Percentiles rank a stretch among this genome's conserved stretches.
Conservation (phyloP, 2,329 filamentous ascomycete species). For the Fusarium chlamydosporum region DNA sequence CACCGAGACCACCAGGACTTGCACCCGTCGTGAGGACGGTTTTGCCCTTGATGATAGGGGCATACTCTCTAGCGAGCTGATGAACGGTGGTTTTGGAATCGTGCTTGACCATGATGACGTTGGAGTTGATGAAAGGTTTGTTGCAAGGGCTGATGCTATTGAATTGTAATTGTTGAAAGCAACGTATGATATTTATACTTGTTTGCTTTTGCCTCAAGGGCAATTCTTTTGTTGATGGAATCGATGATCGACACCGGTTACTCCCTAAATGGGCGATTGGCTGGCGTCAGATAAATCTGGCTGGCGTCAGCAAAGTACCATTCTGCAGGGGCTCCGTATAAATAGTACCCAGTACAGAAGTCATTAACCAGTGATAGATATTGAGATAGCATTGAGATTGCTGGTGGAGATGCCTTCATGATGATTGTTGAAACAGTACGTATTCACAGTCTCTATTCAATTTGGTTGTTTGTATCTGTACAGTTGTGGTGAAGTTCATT, state of each 20-base stretch:
- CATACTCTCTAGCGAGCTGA: conserved; percentile 19
- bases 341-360: neutral
- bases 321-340: neutral
- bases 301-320: conserved; percentile 9
- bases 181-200: neutral
- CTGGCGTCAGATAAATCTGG: conserved; percentile 12
- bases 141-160: too few relatives aligned
- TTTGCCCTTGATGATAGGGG: conserved; percentile 14
- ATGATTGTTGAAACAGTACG: too few relatives aligned
- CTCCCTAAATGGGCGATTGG: neutral
- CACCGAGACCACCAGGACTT: conserved; percentile 21
- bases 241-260: neutral
- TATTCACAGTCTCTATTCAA: too few relatives aligned
- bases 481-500: too few relatives aligned
- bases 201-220: neutral
- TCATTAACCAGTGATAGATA: neutral
- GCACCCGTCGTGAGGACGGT: conserved; percentile 20
- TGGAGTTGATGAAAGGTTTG: neutral
- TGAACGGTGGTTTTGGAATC: conserved; percentile 7
- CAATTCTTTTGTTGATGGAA: neutral
- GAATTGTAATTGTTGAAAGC: neutral
- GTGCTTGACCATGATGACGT: conserved; percentile 12
- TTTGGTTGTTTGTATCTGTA: too few relatives aligned
- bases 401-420: too few relatives aligned
- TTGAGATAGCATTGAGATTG: too few relatives aligned